These are phyloP conservation scores for Aspergillus sparsus DNA, from an alignment of 495 filamentous ascomycete genomes.

Conservation along the genomic window DNA sequence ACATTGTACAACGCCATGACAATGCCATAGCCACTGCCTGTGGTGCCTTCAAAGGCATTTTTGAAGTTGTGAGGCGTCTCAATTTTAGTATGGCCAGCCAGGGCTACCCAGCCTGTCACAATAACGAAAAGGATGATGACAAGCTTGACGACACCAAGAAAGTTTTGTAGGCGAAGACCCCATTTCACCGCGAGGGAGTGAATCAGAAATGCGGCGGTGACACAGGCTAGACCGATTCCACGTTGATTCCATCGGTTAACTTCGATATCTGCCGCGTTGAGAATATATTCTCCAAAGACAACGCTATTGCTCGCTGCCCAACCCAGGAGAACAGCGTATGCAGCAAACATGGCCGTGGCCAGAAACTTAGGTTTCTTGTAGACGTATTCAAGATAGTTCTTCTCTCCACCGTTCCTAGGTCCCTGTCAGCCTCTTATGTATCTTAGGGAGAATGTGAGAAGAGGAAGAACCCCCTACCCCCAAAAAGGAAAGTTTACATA, in stretches of 20 bases:
- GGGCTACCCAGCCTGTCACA: conserved; percentile 63
- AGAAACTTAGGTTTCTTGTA: conserved; percentile 65
- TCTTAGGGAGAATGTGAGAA: not conserved
- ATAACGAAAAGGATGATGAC: conserved; percentile 67
- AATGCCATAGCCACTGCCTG: conserved; percentile 58
- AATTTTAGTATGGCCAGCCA: conserved; percentile 48
- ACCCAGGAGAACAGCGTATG: conserved; percentile 57
- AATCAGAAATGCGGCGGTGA: conserved; percentile 62
- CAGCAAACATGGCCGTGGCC: conserved; percentile 61
- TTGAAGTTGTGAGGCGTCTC: conserved; percentile 62
- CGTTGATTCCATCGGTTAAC: conserved; percentile 68
- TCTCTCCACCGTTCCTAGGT: conserved; percentile 64
- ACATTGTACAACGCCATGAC: conserved; percentile 66
- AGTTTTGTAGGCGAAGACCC: conserved; percentile 66
- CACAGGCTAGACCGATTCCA: conserved; percentile 65
- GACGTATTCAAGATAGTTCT: conserved; percentile 71
- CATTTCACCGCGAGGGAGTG: conserved; percentile 64
- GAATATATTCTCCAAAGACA: conserved; percentile 69
- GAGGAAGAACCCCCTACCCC: conserved; percentile 1
- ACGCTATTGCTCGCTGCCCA: conserved; percentile 64
- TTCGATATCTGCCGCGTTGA: conserved; percentile 60
- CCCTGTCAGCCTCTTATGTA: conserved; percentile 7
- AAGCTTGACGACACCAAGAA: conserved; percentile 68
- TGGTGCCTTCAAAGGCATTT: conserved; percentile 64
- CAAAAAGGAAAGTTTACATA: conserved; percentile 19